Conservation (phyloP, 1,139 yeast species). For the Kurtzmaniella natalensis region DNA sequence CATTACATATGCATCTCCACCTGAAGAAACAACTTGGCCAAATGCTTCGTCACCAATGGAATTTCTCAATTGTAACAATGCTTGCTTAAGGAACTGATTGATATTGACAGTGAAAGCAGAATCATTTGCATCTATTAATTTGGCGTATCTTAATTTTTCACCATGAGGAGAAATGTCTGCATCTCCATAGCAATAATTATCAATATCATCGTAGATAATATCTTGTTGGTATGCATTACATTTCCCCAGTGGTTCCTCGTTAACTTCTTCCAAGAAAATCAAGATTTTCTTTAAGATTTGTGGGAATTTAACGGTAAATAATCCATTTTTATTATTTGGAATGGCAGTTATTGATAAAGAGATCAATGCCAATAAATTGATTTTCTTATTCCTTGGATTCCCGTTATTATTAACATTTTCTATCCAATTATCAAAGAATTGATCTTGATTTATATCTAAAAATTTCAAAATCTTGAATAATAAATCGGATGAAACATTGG, state of each 20-base stretch:
- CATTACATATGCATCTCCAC: conserved; percentile 28
- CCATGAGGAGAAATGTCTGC: conserved; percentile 49
- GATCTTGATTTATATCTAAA: conserved; percentile 20
- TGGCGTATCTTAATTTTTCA: conserved; percentile 53
- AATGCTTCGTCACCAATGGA: conserved; percentile 21
- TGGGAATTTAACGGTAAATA: conserved; percentile 26
- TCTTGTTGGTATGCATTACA: conserved; percentile 61
- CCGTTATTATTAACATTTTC: conserved; percentile 47
- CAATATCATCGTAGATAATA: conserved; percentile 49
- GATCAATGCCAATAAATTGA: conserved; percentile 57
- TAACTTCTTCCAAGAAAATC: conserved; percentile 67
- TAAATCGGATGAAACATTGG: conserved; percentile 42
- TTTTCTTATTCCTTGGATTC: conserved; percentile 64
- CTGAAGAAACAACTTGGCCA: conserved; percentile 19
- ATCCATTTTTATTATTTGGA: conserved; percentile 17
- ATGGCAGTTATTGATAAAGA: conserved; percentile 30
- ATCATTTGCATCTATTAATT: conserved; percentile 44
- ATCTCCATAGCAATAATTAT: conserved; percentile 45
- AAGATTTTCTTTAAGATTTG: conserved; percentile 51
- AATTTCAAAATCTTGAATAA: conserved; percentile 36
- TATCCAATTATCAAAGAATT: conserved; percentile 31
- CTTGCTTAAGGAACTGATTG: conserved; percentile 18
- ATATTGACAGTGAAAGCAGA: conserved; percentile 57
- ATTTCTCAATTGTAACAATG: conserved; percentile 17
- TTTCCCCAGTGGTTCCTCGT: conserved; percentile 56